Conservation (phyloP, 2,329 filamentous ascomycete genomes). For the Phialocephala subalpina region DNA sequence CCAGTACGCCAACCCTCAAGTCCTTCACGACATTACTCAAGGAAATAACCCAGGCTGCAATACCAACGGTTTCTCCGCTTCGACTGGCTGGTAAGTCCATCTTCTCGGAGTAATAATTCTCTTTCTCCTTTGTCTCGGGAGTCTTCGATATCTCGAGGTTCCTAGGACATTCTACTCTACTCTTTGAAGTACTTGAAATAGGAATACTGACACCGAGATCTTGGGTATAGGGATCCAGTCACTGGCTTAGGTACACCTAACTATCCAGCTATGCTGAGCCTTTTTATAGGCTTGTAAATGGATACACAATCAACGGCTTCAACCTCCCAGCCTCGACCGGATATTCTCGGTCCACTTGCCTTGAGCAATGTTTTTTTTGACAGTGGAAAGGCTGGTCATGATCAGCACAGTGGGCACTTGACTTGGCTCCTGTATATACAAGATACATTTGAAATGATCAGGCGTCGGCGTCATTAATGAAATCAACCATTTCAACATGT, state of each 20-base stretch:
- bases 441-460: not conserved
- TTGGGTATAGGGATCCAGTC: slow-evolving; percentile 39
- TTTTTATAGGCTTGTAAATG: slow-evolving; percentile 31
- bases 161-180: no score
- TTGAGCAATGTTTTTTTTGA: no score
- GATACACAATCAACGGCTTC: not conserved
- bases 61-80: slow-evolving; percentile 43
- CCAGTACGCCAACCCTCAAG: slow-evolving; percentile 34
- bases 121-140: no score
- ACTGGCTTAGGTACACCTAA: slow-evolving; percentile 41
- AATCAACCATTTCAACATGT: not conserved
- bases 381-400: no score
- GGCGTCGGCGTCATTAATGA: not conserved
- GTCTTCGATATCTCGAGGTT: no score
- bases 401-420: no score
- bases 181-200: no score
- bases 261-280: slow-evolving; percentile 33
- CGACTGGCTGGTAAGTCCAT: slow-evolving; percentile 34
- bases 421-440: not conserved
- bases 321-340: no score
- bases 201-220: no score
- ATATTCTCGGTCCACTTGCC: no score
- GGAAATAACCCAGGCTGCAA: slow-evolving; percentile 44
- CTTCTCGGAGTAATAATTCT: no score
- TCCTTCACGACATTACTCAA: slow-evolving; percentile 40